Conservation (phyloP, 257 asterid genomes). For the Datura wrightii region DNA sequence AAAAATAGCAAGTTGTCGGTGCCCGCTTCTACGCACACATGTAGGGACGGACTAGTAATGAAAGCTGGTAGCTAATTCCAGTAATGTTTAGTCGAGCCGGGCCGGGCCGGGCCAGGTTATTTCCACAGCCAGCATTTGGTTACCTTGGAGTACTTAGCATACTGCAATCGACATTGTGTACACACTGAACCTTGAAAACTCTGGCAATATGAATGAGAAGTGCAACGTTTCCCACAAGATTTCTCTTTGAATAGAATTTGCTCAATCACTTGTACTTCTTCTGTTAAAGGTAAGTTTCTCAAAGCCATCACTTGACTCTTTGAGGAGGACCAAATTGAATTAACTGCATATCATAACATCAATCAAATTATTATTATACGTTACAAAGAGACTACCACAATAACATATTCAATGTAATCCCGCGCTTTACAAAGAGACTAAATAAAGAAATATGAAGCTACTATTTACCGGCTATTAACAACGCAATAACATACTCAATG, state of each 20-base stretch:
- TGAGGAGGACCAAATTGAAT: not conserved
- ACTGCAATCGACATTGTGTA: not conserved
- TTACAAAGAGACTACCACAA: no score
- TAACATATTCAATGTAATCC: no score
- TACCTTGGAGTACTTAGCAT: not conserved
- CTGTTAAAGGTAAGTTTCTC: not conserved
- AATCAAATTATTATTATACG: no score
- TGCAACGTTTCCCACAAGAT: not conserved
- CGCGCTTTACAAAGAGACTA: not conserved
- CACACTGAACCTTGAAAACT: not conserved
- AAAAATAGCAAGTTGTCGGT: not conserved
- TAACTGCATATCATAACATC: not conserved
- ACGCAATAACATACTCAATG: no score
- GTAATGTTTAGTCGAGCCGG: no score
- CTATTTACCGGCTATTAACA: no score
- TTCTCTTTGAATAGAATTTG: not conserved
- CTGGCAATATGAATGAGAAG: not conserved
- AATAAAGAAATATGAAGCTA: not conserved
- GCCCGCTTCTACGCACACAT: not conserved
- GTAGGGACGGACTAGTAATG: not conserved
- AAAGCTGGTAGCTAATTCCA: not conserved
- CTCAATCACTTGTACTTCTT: slow-evolving; percentile 10
- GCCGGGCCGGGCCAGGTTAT: no score
- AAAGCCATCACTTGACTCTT: not conserved
- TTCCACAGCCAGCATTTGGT: not conserved